Evolutionary conservation across 2,329 filamentous ascomycete species (phyloP), one percentile per base, ranked within the genome.

Genomic region (Nemania sp.): DNA sequence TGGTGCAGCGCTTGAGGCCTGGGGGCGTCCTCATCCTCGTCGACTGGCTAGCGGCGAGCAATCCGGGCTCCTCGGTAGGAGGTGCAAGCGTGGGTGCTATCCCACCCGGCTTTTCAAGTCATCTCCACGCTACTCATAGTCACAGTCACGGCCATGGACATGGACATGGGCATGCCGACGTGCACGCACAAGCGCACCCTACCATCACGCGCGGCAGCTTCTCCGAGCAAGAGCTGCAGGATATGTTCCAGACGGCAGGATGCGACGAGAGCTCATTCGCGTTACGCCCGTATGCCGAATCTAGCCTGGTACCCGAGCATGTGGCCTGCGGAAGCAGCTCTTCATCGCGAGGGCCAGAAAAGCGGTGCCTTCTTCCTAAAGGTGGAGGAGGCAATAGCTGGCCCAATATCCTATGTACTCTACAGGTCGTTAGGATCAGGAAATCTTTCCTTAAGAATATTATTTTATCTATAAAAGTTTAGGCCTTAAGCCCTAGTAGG

Each of bases 1-100:
- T 75, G 18, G 64, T 68, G 0, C 59, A 67, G 15, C 57, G 18
- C 62, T 18, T 45, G 41, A 45, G 15, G 41, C 41, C 41, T 6
- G 41, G 41, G 15, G 41, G 41, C 18, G 41, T 45, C 15, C 41
- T 45, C 15, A 18, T 45, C 6, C 3, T 45, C 41, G 18, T 45
- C 18, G 41, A 45, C 6, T 45, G 41, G 41, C 41, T 45, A n/a
- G 41, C 41, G 6, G 3, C 41, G 41, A 18, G 13, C 11, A 20
- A 18, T n/a, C 13, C 11, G 15, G 41, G 13, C 15, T 13, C 13
- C 41, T n/a, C 13, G 41, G 41, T 45, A 45, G 41, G 18, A 45
- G 41, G 13, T 41, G 38, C 11, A 45, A 18, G 41, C n/a, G 41
- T 18, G 4, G 8, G 41, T 20, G 3, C 18, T n/a, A n/a, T 4